These are phyloP conservation scores for Gaeumannomyces tritici DNA, from an alignment of 2,329 filamentous ascomycete genomes.

Conservation along the genomic window DNA sequence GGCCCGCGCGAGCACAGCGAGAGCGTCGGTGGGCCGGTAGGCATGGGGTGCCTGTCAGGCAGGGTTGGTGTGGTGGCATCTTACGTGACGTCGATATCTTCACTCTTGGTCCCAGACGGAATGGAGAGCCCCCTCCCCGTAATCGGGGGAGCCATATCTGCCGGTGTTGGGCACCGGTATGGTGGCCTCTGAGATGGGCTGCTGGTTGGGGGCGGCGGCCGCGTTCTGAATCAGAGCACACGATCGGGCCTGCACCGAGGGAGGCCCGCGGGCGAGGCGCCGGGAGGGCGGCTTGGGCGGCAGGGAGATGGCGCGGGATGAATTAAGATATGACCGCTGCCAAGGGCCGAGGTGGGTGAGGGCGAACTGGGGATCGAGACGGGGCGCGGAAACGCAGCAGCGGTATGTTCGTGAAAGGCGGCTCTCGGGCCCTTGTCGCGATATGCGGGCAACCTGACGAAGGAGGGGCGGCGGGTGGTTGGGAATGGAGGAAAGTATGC, in stretches of 20 bases:
- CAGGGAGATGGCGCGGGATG: no score
- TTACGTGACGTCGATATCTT: constrained; percentile 14
- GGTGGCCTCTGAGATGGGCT: no score
- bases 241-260: background rate
- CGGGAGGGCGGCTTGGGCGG: background rate
- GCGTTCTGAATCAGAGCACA: background rate
- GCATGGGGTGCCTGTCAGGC: background rate
- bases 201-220: background rate
- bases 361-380: no score
- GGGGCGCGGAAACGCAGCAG: no score
- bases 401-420: no score
- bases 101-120: constrained; percentile 1
- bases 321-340: no score
- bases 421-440: no score
- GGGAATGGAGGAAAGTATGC: no score
- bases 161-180: background rate
- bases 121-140: background rate
- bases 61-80: background rate
- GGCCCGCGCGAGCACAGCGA: background rate
- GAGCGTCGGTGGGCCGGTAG: background rate
- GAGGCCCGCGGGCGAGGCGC: background rate
- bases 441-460: no score
- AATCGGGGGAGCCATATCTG: background rate
- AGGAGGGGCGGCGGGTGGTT: no score
- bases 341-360: no score